These are phyloP conservation scores for Monarda citriodora DNA, from an alignment of 305 asterid genomes.

Conservation along the genomic window DNA sequence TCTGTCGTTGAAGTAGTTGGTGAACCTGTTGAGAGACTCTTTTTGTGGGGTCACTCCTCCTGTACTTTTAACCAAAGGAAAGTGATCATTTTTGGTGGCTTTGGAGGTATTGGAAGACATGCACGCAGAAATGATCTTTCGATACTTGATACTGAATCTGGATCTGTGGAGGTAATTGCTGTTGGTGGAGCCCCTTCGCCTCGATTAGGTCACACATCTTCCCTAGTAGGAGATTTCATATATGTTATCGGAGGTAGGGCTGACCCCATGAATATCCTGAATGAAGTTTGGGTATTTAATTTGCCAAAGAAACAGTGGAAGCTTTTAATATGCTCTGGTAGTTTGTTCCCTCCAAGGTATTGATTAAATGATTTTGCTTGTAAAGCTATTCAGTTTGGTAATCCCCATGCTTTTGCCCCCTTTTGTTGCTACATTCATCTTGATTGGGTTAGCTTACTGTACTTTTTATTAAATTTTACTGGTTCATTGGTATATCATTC, in stretches of 20 bases:
- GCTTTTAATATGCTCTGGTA: constrained; percentile 69
- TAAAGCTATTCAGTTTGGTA: constrained; percentile 16
- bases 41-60: constrained; percentile 95
- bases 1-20: constrained; percentile 54
- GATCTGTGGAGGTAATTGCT: constrained; percentile 48
- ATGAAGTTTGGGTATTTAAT: constrained; percentile 83
- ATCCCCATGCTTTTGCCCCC: constrained; percentile 2
- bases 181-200: constrained; percentile 71
- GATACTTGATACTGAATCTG: constrained; percentile 54
- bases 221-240: constrained; percentile 59
- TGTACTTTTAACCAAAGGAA: constrained; percentile 56
- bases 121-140: constrained; percentile 78
- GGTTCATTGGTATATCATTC: not conserved
- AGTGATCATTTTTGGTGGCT: constrained; percentile 85
- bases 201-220: constrained; percentile 88
- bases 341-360: constrained; percentile 78
- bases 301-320: constrained; percentile 59
- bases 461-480: constrained; percentile 1
- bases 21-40: constrained; percentile 87
- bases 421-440: constrained; percentile 7
- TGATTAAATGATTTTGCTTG: constrained; percentile 16
- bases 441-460: constrained; percentile 4
- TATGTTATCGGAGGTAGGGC: constrained; percentile 96
- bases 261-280: constrained; percentile 79
- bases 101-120: constrained; percentile 98